phyloP scores from a whole-genome alignment of 257 asterid genomes.

The Solanum peruvianum region DNA sequence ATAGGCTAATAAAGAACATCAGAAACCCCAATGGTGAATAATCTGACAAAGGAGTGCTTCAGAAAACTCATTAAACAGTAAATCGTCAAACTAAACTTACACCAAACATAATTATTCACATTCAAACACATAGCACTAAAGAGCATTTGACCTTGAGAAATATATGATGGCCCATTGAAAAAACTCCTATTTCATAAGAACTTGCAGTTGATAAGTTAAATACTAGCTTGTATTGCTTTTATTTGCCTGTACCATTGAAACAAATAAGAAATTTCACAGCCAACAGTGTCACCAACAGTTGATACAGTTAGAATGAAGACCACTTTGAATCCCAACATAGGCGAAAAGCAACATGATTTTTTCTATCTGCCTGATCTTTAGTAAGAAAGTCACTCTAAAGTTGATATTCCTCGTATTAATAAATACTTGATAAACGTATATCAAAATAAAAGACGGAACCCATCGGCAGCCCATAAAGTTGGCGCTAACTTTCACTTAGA shows the following conservation, averaged over 20 bases:
- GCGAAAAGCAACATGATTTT: neutral
- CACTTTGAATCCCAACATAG: neutral
- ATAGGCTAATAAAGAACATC: neutral
- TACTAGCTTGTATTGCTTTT: neutral
- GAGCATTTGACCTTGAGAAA: neutral
- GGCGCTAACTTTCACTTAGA: neutral
- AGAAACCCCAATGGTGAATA: neutral
- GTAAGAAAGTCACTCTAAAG: neutral
- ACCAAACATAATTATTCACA: neutral
- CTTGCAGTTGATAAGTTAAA: neutral
- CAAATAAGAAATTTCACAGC: neutral
- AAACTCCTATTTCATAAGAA: neutral
- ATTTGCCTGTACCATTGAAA: neutral
- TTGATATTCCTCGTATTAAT: neutral
- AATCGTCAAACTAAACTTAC: neutral
- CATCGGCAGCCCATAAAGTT: neutral
- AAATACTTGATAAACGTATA: neutral
- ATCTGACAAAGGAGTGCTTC: neutral
- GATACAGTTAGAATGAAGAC: neutral
- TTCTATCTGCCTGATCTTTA: neutral
- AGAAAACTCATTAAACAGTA: neutral
- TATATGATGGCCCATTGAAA: neutral
- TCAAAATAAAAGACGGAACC: neutral
- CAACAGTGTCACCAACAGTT: neutral
- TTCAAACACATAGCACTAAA: neutral